Evolutionary conservation across 2,329 filamentous ascomycete genomes (phyloP).

Genomic region (Grosmannia huntii): DNA sequence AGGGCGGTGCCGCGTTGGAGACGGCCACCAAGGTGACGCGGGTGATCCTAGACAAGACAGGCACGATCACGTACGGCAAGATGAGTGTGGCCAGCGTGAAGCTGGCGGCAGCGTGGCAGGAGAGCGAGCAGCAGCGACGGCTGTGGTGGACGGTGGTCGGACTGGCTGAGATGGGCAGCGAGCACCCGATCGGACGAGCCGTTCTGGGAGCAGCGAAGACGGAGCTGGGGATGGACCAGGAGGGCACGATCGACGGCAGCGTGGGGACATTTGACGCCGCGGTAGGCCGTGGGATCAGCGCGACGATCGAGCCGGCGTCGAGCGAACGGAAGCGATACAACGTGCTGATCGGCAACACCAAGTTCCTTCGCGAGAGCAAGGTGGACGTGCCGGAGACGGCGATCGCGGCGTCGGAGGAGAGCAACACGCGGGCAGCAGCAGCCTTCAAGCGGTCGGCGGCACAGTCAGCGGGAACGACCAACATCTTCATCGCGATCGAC

Average conservation of each 20-base stretch:
- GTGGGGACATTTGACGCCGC: conserved; percentile 73
- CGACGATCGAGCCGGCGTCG: conserved; percentile 63
- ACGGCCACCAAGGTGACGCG: conserved; percentile 81
- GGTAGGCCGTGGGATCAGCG: conserved; percentile 76
- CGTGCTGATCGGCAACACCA: conserved; percentile 72
- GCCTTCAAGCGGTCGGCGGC: conserved; percentile 13
- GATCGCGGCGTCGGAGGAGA: conserved; percentile 48
- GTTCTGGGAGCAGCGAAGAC: conserved; percentile 64
- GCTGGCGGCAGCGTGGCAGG: conserved; percentile 56
- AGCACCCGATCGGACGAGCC: conserved; percentile 90
- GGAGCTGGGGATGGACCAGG: conserved; percentile 58
- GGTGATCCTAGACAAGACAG: conserved; percentile 90
- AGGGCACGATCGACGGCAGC: conserved; percentile 67
- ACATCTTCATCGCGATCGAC: conserved; percentile 84
- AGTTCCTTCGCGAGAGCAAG: conserved; percentile 59
- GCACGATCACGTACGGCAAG: conserved; percentile 84
- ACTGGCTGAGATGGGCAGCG: conserved; percentile 88
- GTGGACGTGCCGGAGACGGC: conserved; percentile 53
- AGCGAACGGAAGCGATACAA: conserved; percentile 59
- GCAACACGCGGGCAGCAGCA: conserved; percentile 30
- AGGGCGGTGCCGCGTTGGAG: conserved; percentile 86
- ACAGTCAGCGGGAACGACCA: conserved; percentile 58
- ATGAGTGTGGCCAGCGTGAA: conserved; percentile 76
- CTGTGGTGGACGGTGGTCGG: conserved; percentile 96
- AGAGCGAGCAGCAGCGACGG: conserved; percentile 52